Evolutionary conservation across 768 basidiomycete genomes (phyloP).

Genomic region (Mycena alexandri): DNA sequence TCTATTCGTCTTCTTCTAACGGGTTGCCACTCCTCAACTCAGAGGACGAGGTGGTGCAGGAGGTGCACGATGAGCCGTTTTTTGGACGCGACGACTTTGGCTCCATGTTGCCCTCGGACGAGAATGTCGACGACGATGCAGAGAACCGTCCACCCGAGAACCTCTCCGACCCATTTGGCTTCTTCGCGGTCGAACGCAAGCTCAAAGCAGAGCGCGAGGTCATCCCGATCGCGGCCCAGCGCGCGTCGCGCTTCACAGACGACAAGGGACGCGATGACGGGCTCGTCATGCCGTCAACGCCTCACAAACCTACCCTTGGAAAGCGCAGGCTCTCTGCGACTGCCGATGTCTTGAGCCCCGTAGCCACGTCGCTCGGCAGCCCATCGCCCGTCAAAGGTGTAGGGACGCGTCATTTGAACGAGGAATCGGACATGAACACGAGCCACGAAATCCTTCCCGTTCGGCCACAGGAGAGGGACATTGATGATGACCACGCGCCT

Average conservation of each 20-base stretch:
- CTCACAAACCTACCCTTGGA: slow-evolving; percentile 47
- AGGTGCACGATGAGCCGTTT: slow-evolving; percentile 8
- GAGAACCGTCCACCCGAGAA: slow-evolving; percentile 36
- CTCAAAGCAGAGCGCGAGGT: slow-evolving; percentile 57
- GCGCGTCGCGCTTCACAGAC: slow-evolving; percentile 38
- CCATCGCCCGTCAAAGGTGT: slow-evolving; percentile 54
- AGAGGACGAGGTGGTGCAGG: slow-evolving; percentile 22
- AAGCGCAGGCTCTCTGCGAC: slow-evolving; percentile 46
- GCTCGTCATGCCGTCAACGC: slow-evolving; percentile 47
- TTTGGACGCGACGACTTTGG: slow-evolving; percentile 22
- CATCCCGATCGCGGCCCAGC: slow-evolving; percentile 33
- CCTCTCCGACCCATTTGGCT: slow-evolving; percentile 68
- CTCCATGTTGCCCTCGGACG: slow-evolving; percentile 17
- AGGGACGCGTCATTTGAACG: neutral
- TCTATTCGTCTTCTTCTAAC: slow-evolving; percentile 26
- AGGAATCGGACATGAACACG: neutral
- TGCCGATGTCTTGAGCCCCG: slow-evolving; percentile 51
- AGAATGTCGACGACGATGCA: slow-evolving; percentile 35
- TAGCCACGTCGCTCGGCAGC: slow-evolving; percentile 47
- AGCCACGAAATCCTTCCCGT: neutral
- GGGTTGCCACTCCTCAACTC: slow-evolving; percentile 17
- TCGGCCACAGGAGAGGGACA: neutral
- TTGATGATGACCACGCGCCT: slow-evolving; percentile 24
- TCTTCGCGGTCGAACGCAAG: slow-evolving; percentile 65
- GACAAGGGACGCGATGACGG: slow-evolving; percentile 33